Base-by-base conservation (phyloP, 1,139 yeast genomes). In the Ogataea hybrid region DNA sequence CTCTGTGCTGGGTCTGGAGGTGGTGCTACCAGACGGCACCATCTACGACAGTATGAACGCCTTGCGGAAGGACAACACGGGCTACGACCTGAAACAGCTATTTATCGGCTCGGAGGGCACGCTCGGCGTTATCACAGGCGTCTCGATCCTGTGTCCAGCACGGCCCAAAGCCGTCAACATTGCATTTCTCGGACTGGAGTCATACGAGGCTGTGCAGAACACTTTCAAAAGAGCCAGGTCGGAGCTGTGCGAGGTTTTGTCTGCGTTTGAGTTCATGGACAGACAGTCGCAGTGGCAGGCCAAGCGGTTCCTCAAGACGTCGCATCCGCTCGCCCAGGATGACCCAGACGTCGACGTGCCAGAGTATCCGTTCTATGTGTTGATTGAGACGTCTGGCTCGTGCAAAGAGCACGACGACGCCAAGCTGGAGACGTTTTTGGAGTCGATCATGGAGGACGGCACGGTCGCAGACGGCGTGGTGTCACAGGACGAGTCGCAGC, bases 231-330 rank as follows among this genome's bases (percentile, higher is more conserved):
- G 77, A 53, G 95, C 97, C 28, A 84, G 85, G 57, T 65, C 69
- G 36, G 96, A 87, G 56, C 75, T 90, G 32, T 78, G 86, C 15
- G 97, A 90, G 62, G 83, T 90, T 51, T 71, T 90, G 48, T 85
- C 96, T 28, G 97, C 97, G 6, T 90, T 88, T 65, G 98, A 90
- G 64, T 86, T 90, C 57, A 90, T 90, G 97, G 98, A 90, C 61
- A 69, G 75, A 22, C 76, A 75, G 42, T 83, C 95, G 2, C 95
- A 86, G 63, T 62, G 70, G 32, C 69, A 88, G 51, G 80, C 89
- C 17, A 73, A 71, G 32, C 66, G 72, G 40, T 76, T 79, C 55
- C 69, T 81, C 52, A 55, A 56, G 31, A 33, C 51, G 2, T 57
- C 71, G 10, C 88, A 86, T 56, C 98, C 98, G 6, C 77, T 92